Evolutionary conservation across 768 basidiomycete species (phyloP), one percentile per base, ranked within the genome.

Genomic region (Suillus subalutaceus): DNA sequence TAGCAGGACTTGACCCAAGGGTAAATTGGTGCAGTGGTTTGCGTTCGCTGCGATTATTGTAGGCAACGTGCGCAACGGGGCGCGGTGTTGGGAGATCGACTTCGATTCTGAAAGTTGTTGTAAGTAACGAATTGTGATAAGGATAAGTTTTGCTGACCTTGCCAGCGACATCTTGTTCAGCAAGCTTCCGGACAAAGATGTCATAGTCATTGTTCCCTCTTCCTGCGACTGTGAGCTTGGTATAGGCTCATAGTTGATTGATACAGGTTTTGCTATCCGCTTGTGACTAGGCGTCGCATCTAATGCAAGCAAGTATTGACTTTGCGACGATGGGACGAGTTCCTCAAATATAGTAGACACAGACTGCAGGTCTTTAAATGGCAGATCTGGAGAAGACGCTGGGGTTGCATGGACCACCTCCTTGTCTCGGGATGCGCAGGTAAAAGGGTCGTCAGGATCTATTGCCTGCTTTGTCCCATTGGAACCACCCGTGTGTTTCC

Each of bases 251-350:
- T 41, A 32, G 20, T 37, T 4, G 7, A 44, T 52, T 20, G 26
- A 32, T 16, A 37, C 23, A 41, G 7, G 46, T 18, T 71, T 64
- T 72, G 73, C 7, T 76, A 73, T 40, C 76, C 78, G 71, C 69
- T 79, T 71, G 79, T 81, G 74, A 46, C 73, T 78, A 12, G 76
- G 76, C 15, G 76, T 77, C 20, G 73, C 72, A 58, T 77, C 76
- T 37, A 53, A 38, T 40, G 69, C 70, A 40, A 77, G 74, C 41
- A 77, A 75, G 60, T 77, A 77, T 69, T 77, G 76, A 43, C 76
- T 77, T 55, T 77, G 76, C 53, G 76, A 77, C 16, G 76, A 77
- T 10, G 71, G 65, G 13, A 77, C 55, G 15, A 73, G 68, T 43
- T 72, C 65, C 43, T 60, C 59, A 8, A 44, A 15, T 32, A 46